These are phyloP conservation scores for Agaricales sp. DNA, from an alignment of 1,284 basidiomycete species.

Conservation along the genomic window DNA sequence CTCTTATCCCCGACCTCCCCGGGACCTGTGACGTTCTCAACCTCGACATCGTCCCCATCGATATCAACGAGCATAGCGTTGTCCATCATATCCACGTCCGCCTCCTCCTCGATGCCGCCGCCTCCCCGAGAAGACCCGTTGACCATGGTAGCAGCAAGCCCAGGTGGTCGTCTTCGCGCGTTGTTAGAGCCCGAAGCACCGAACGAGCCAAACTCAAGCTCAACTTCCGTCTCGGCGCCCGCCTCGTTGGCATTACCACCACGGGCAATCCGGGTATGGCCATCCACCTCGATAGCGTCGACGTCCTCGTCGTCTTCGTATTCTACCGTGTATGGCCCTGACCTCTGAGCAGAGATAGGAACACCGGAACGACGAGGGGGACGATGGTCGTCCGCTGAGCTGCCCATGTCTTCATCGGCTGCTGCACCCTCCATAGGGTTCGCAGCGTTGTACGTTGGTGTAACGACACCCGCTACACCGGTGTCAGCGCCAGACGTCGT, in stretches of 20 bases:
- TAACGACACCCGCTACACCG: background rate
- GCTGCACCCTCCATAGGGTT: background rate
- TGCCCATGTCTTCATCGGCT: background rate
- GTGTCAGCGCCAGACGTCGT: background rate
- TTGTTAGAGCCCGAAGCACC: conserved; percentile 8
- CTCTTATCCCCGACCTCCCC: background rate
- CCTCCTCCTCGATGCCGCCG: background rate
- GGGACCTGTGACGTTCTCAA: background rate
- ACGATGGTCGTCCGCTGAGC: background rate
- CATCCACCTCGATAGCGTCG: conserved; percentile 16
- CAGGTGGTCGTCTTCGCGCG: background rate
- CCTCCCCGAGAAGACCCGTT: background rate
- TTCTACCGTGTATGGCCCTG: background rate
- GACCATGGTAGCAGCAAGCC: background rate
- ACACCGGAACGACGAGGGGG: background rate
- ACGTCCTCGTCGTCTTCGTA: conserved; percentile 40
- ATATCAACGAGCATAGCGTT: background rate
- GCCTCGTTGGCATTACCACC: conserved; percentile 19
- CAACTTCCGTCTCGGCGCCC: conserved; percentile 51
- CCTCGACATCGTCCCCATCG: background rate
- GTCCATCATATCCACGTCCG: background rate
- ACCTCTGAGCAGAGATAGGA: background rate
- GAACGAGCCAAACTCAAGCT: conserved; percentile 25
- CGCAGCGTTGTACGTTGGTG: too few relatives aligned
- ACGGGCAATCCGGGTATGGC: conserved; percentile 17